phyloP scores from a whole-genome alignment of 2,329 filamentous ascomycete species.

The Claviceps quebecensis region DNA sequence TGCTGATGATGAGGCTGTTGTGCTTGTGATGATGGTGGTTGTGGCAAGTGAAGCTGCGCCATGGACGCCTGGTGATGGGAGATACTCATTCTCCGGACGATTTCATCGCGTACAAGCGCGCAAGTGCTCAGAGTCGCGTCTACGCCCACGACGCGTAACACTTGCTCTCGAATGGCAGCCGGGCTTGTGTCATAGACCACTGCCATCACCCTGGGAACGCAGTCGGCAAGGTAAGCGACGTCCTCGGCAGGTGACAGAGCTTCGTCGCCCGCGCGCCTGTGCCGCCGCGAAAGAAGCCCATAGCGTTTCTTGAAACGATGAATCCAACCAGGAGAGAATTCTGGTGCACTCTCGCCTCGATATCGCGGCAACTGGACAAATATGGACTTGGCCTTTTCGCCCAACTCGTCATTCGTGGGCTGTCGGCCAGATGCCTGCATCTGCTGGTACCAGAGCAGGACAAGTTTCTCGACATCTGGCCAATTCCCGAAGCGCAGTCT shows the following conservation, averaged over 20 bases:
- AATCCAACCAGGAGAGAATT: slow-evolving; percentile 51
- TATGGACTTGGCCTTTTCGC: slow-evolving; percentile 46
- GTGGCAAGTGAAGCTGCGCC: slow-evolving; percentile 7
- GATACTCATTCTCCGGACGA: slow-evolving; percentile 26
- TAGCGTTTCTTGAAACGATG: slow-evolving; percentile 52
- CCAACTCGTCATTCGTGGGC: slow-evolving; percentile 48
- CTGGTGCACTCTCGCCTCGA: slow-evolving; percentile 43
- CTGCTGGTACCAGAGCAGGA: slow-evolving; percentile 41
- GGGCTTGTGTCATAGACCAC: slow-evolving; percentile 45
- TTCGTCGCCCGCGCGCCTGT: slow-evolving; percentile 36
- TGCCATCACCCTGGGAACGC: slow-evolving; percentile 44
- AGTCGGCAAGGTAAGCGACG: slow-evolving; percentile 45
- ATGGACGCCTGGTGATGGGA: slow-evolving; percentile 11
- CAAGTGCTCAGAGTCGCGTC: slow-evolving; percentile 39
- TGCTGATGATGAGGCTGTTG: slow-evolving; percentile 11
- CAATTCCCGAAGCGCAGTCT: slow-evolving; percentile 49
- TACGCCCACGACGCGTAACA: slow-evolving; percentile 40
- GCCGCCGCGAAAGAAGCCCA: slow-evolving; percentile 41
- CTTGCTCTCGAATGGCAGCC: slow-evolving; percentile 42
- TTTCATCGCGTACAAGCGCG: slow-evolving; percentile 44
- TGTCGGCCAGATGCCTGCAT: slow-evolving; percentile 38
- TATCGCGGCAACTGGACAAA: slow-evolving; percentile 45
- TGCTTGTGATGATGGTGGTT: neutral
- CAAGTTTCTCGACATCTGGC: slow-evolving; percentile 48
- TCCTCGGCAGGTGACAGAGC: slow-evolving; percentile 37